These are phyloP conservation scores for Colletotrichum graminicola DNA, from an alignment of 2,329 filamentous ascomycete species.

Conservation along the genomic window DNA sequence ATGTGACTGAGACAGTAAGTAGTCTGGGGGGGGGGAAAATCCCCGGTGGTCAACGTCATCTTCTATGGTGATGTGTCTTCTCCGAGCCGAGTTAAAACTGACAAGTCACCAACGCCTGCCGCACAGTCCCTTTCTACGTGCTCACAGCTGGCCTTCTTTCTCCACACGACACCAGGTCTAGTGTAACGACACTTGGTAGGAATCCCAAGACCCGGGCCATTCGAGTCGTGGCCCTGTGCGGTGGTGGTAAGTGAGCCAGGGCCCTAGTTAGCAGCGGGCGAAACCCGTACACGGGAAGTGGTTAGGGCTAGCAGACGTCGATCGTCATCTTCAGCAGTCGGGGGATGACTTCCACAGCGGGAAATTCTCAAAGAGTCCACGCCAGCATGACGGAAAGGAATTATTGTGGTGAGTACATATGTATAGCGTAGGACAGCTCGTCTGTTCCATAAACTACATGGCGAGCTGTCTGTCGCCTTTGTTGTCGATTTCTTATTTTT, in stretches of 20 bases:
- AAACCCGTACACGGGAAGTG: background rate
- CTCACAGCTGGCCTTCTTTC: background rate
- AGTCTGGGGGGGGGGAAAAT: background rate
- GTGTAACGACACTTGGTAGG: background rate
- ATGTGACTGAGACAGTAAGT: background rate
- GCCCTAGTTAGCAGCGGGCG: background rate
- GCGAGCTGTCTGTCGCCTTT: background rate
- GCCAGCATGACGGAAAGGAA: background rate
- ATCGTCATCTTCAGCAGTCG: constrained; percentile 4
- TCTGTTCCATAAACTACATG: background rate
- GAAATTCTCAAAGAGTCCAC: no score
- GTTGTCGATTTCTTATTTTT: background rate
- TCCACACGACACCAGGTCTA: background rate
- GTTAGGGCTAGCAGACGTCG: background rate
- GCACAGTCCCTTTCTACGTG: background rate
- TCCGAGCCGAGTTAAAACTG: background rate
- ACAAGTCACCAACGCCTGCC: constrained; percentile 6
- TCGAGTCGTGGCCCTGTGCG: background rate
- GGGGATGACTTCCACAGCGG: background rate
- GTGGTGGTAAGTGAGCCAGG: background rate
- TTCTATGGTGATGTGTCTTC: background rate
- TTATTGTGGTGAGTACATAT: background rate
- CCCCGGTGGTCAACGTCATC: background rate
- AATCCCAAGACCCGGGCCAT: background rate
- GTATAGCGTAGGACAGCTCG: background rate